Percentiles rank a stretch among this genome's conserved stretches.
These are phyloP conservation scores for Diplodia mutila DNA, from an alignment of 2,329 filamentous ascomycete genomes.

Conservation along the genomic window DNA sequence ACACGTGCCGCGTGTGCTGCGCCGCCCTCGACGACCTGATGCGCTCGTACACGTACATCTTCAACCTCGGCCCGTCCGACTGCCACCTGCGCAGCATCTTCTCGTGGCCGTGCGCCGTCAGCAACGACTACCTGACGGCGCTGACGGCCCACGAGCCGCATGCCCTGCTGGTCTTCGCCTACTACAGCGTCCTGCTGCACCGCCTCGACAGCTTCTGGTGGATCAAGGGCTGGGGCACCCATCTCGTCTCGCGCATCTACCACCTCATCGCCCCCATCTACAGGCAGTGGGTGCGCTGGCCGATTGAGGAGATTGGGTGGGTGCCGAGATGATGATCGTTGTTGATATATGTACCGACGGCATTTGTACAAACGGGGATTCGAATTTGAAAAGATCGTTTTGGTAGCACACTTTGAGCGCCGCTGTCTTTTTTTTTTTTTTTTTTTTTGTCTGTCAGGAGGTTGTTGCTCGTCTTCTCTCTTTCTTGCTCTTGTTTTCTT, in stretches of 20 bases:
- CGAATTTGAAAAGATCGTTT: too few species aligned
- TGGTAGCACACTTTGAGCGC: too few species aligned
- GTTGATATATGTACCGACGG: too few species aligned
- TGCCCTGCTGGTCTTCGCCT: conserved; percentile 13
- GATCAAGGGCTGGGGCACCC: conserved; percentile 25
- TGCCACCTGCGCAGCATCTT: conserved; percentile 21
- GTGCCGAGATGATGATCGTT: conserved; percentile 9
- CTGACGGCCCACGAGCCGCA: neutral
- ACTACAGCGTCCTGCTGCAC: conserved; percentile 20
- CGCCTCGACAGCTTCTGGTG: conserved; percentile 24
- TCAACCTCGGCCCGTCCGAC: conserved; percentile 1
- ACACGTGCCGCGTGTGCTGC: neutral
- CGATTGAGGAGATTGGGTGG: conserved; percentile 24
- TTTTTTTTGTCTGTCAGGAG: rapidly evolving
- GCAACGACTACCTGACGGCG: conserved; percentile 13
- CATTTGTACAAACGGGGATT: too few species aligned
- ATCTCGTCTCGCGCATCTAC: conserved; percentile 18
- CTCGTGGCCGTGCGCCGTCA: conserved; percentile 13
- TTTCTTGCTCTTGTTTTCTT: too few species aligned
- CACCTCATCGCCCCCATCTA: conserved; percentile 20
- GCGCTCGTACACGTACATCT: conserved; percentile 2
- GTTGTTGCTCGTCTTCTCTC: too few species aligned
- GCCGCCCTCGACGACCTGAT: conserved; percentile 8
- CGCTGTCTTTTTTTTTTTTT: too few species aligned
- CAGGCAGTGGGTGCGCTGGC: conserved; percentile 22